Evolutionary conservation across 352 stramenopile genomes (phyloP), one percentile per base, ranked within the genome.

Genomic region (Pythium grandisporangium): DNA sequence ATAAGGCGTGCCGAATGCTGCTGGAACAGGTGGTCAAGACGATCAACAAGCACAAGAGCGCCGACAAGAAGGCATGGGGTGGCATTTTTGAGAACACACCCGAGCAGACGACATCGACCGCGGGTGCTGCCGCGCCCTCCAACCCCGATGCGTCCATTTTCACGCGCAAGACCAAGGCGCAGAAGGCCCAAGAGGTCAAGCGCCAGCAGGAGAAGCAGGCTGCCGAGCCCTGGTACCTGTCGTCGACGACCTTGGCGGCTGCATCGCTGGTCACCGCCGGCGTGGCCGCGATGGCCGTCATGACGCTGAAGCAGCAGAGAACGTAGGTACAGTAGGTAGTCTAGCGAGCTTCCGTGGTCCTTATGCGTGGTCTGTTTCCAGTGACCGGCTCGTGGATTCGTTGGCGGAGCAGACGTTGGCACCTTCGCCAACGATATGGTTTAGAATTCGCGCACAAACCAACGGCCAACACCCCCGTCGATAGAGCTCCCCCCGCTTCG

Each of bases 61-160:
- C 84, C 35, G 80, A 93, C 45, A 86, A 73, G 50, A 73, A 88
- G 48, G 63, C 69, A 16, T 93, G 80, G 80, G 77, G 80, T 14
- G 75, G 77, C 30, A 85, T 89, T 27, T 83, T 93, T 32, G 70
- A 83, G 37, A 82, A 62, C 37, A 44, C 46, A 19, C 39, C 45
- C n/a, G 52, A 58, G 20, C 24, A 34, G 12, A 32, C 43, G 11
- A 26, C 26, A 14, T 26, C 21, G 3, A 13, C 42, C 19, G 23
- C 53, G 1, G 43, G 37, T 12, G 25, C 39, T 30, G 54, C 45
- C 13, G 53, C 55, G 27, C 37, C 42, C 27, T 25, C 37, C 12
- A 54, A 58, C 26, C 26, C 53, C 11, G 66, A 74, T 10, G 66
- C 59, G 33, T 84, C 74, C 17, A 83, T 88, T 63, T 88, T 85